Conservation (phyloP, 805 yeast species). For the Sugiyamaella chiloensis region DNA sequence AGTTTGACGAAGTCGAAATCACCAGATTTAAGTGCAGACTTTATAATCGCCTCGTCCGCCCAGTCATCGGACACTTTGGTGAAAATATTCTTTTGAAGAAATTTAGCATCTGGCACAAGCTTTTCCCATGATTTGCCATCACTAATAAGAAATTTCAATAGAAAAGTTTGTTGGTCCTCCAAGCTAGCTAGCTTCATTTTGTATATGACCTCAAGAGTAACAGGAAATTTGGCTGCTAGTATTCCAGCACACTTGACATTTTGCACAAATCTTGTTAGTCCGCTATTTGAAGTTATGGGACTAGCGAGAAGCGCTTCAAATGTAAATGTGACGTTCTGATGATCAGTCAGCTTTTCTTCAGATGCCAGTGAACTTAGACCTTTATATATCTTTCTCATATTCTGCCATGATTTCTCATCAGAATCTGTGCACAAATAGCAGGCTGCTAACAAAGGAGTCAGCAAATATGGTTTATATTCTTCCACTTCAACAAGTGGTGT, state of each 20-base stretch:
- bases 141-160: slow-evolving; percentile 9
- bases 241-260: neutral
- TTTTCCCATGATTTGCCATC: slow-evolving; percentile 19
- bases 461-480: slow-evolving; percentile 8
- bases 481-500: slow-evolving; percentile 16
- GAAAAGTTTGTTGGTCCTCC: slow-evolving; percentile 6
- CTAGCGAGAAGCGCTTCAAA: neutral
- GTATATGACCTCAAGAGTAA: neutral
- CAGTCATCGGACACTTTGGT: slow-evolving; percentile 9
- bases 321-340: neutral
- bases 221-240: neutral
- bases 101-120: slow-evolving; percentile 1
- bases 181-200: neutral
- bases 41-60: slow-evolving; percentile 18
- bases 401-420: slow-evolving; percentile 7
- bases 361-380: slow-evolving; percentile 5
- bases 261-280: neutral
- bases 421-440: slow-evolving; percentile 19
- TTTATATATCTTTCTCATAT: slow-evolving; percentile 10
- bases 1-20: slow-evolving; percentile 26
- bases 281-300: neutral
- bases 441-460: slow-evolving; percentile 19
- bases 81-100: slow-evolving; percentile 10
- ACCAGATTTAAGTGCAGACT: slow-evolving; percentile 23
- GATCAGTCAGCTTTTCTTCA: neutral